Evolutionary conservation across 306 rosid genomes (phyloP).

Genomic region (Castanopsis chinensis): DNA sequence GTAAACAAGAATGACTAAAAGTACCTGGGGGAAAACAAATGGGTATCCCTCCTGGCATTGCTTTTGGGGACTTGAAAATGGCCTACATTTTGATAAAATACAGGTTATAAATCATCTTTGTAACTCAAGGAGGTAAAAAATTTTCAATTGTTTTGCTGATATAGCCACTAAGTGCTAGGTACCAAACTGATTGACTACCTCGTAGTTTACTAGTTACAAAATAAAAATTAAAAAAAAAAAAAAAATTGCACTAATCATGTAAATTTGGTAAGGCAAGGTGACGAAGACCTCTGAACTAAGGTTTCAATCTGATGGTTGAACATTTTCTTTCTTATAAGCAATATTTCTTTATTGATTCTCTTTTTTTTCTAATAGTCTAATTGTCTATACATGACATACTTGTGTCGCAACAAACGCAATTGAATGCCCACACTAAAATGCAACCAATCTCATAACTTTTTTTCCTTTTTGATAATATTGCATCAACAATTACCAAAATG

Average conservation of each 20-base stretch:
- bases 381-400: neutral
- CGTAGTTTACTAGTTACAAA: neutral
- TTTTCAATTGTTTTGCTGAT: too few relatives aligned
- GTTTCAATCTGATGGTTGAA: too few relatives aligned
- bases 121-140: slow-evolving; percentile 1
- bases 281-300: neutral
- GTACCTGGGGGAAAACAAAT: slow-evolving; percentile 89
- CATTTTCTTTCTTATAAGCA: too few relatives aligned
- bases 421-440: neutral
- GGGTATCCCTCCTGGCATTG: slow-evolving; percentile 84
- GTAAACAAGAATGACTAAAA: slow-evolving; percentile 8
- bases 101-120: slow-evolving; percentile 1
- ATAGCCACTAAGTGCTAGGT: neutral
- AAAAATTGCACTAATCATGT: neutral
- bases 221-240: too few relatives aligned
- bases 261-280: neutral
- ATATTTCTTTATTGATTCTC: too few relatives aligned
- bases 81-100: slow-evolving; percentile 44
- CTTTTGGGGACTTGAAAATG: slow-evolving; percentile 66
- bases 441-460: neutral
- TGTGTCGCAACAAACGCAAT: neutral
- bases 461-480: neutral
- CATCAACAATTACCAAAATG: neutral
- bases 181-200: neutral
- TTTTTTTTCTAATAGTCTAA: too few relatives aligned